Evolutionary conservation across 805 yeast genomes (phyloP).

Genomic region (Candida cerambycidarum): DNA sequence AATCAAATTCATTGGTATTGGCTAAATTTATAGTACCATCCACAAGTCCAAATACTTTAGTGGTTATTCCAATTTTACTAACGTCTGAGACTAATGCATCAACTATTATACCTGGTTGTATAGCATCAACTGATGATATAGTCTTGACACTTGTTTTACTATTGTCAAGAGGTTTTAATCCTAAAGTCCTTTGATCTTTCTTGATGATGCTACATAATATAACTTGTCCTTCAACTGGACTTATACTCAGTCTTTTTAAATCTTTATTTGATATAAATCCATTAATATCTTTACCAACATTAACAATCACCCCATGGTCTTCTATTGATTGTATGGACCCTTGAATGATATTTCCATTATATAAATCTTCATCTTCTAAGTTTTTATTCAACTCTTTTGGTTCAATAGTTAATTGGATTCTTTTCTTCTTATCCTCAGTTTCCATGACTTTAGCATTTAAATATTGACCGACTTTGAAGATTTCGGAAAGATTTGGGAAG

Average conservation of each 20-base stretch:
- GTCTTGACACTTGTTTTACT: slow-evolving; percentile 47
- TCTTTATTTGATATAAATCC: slow-evolving; percentile 82
- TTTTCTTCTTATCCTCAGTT: slow-evolving; percentile 48
- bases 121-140: slow-evolving; percentile 72
- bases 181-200: slow-evolving; percentile 53
- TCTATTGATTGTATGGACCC: slow-evolving; percentile 76
- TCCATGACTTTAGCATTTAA: slow-evolving; percentile 75
- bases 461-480: slow-evolving; percentile 80
- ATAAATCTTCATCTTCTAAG: slow-evolving; percentile 64
- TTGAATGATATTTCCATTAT: slow-evolving; percentile 65
- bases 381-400: slow-evolving; percentile 68
- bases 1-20: slow-evolving; percentile 55
- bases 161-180: slow-evolving; percentile 47
- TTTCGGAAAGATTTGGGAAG: slow-evolving; percentile 54
- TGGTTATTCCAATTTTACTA: slow-evolving; percentile 60
- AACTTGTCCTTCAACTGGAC: slow-evolving; percentile 56
- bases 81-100: slow-evolving; percentile 68
- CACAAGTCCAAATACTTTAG: slow-evolving; percentile 72
- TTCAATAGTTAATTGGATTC: slow-evolving; percentile 69
- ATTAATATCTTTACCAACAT: slow-evolving; percentile 57
- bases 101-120: slow-evolving; percentile 82
- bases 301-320: slow-evolving; percentile 86
- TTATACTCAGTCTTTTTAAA: slow-evolving; percentile 33
- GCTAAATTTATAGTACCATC: slow-evolving; percentile 69
- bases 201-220: slow-evolving; percentile 56